Percentiles rank a stretch among this genome's conserved stretches.
These are phyloP conservation scores for Penicillium steckii DNA, from an alignment of 495 filamentous ascomycete genomes.

Conservation along the genomic window DNA sequence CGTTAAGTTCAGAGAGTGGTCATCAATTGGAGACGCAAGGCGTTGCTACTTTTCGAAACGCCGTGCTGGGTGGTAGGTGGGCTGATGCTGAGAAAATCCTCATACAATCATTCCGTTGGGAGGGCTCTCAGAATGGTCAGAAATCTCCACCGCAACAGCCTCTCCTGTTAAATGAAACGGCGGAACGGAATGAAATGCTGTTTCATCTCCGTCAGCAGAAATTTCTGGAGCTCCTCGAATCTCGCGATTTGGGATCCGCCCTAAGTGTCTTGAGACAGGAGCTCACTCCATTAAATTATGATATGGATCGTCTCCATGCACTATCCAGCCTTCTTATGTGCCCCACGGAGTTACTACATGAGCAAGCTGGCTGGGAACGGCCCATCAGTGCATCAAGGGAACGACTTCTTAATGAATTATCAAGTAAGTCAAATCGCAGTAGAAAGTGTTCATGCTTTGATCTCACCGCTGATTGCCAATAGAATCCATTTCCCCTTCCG, in stretches of 20 bases:
- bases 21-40: slow-evolving; percentile 82
- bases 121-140: slow-evolving; percentile 12
- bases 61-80: slow-evolving; percentile 84
- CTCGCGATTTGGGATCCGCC: slow-evolving; percentile 67
- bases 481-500: slow-evolving; percentile 93
- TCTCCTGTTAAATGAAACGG: slow-evolving; percentile 54
- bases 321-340: slow-evolving; percentile 93
- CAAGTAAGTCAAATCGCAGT: slow-evolving; percentile 55
- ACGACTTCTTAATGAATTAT: slow-evolving; percentile 74
- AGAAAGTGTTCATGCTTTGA: background rate
- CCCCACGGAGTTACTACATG: slow-evolving; percentile 72
- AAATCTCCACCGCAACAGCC: slow-evolving; percentile 29
- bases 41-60: slow-evolving; percentile 79
- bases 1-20: slow-evolving; percentile 77
- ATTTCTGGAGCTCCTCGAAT: slow-evolving; percentile 87
- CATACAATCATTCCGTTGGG: slow-evolving; percentile 50
- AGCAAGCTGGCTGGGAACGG: slow-evolving; percentile 87
- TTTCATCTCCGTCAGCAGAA: slow-evolving; percentile 92
- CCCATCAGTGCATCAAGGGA: slow-evolving; percentile 75
- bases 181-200: slow-evolving; percentile 60
- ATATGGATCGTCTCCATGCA: slow-evolving; percentile 71
- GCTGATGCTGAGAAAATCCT: slow-evolving; percentile 78
- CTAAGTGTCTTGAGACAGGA: slow-evolving; percentile 81
- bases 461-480: background rate
- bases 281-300: slow-evolving; percentile 82